Evolutionary conservation across 2,329 filamentous ascomycete genomes (phyloP).

Genomic region (Taxawa tesnikishii): DNA sequence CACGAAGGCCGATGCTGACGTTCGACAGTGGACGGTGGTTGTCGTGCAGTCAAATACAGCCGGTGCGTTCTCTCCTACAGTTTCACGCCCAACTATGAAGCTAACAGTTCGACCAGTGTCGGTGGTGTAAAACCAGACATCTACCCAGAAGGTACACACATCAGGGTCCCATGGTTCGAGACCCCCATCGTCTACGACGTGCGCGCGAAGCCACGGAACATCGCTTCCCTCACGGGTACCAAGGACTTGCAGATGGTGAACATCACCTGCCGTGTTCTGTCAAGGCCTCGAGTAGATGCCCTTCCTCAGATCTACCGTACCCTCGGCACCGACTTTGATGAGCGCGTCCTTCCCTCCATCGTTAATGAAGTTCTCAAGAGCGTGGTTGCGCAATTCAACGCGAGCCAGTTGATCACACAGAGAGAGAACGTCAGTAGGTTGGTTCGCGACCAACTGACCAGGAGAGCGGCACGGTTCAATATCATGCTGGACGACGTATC

Average conservation of each 20-base stretch:
- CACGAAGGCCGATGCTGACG: slow-evolving; percentile 12
- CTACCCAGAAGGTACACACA: slow-evolving; percentile 90
- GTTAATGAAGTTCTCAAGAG: slow-evolving; percentile 98
- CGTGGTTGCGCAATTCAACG: slow-evolving; percentile 97
- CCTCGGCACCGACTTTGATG: slow-evolving; percentile 89
- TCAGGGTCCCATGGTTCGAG: slow-evolving; percentile 94
- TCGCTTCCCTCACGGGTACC: slow-evolving; percentile 91
- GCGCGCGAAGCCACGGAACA: slow-evolving; percentile 91
- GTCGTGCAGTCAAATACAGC: slow-evolving; percentile 97
- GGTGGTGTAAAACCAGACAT: slow-evolving; percentile 94
- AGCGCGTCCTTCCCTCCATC: slow-evolving; percentile 94
- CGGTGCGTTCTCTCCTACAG: too few species aligned
- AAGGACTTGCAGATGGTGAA: slow-evolving; percentile 99
- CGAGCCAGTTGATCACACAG: slow-evolving; percentile 96
- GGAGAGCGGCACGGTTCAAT: slow-evolving; percentile 89
- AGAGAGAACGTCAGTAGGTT: slow-evolving; percentile 89
- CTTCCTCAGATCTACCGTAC: slow-evolving; percentile 97
- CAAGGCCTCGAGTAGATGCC: slow-evolving; percentile 72
- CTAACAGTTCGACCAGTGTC: too few species aligned
- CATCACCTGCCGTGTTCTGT: slow-evolving; percentile 98
- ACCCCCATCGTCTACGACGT: slow-evolving; percentile 96
- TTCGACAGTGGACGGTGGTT: slow-evolving; percentile 76
- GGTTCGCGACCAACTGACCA: slow-evolving; percentile 84
- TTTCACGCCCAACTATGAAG: too few species aligned
- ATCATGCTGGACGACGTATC: slow-evolving; percentile 97